Evolutionary conservation across 495 filamentous ascomycete species (phyloP).

Genomic region (Cenococcum geophilum): DNA sequence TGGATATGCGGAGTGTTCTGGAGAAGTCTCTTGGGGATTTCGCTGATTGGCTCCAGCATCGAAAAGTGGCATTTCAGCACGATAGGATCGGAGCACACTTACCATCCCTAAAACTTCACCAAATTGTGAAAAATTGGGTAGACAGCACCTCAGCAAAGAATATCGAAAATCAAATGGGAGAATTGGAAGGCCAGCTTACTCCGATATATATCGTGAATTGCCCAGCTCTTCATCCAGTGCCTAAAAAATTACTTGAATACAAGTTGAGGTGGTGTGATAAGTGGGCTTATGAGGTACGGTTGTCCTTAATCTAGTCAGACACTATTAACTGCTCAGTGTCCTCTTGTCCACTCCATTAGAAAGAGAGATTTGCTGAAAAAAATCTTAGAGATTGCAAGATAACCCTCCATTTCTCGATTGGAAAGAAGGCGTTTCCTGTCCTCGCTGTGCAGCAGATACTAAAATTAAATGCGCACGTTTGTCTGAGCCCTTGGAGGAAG

Average conservation of each 20-base stretch:
- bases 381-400: conserved; percentile 16
- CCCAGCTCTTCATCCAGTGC: conserved; percentile 24
- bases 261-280: conserved; percentile 28
- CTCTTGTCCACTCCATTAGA: background rate
- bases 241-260: conserved; percentile 22
- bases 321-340: background rate
- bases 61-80: background rate
- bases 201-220: conserved; percentile 28
- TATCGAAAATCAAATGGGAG: conserved; percentile 12
- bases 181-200: conserved; percentile 16
- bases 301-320: background rate
- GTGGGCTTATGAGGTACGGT: conserved; percentile 26
- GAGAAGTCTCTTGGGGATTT: background rate
- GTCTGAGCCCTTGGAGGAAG: conserved; percentile 23
- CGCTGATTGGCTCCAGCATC: background rate
- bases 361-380: background rate
- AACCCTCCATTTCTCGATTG: conserved; percentile 26
- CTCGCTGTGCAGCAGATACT: conserved; percentile 19
- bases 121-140: conserved; percentile 20
- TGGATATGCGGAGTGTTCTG: background rate
- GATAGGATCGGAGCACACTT: conserved; percentile 16
- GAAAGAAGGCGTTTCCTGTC: conserved; percentile 28
- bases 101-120: conserved; percentile 1
- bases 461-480: conserved; percentile 28
- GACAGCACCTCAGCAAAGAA: conserved; percentile 12